These are phyloP conservation scores for Erythrophleum ivorense DNA, from an alignment of 331 rosid genomes.

Conservation along the genomic window DNA sequence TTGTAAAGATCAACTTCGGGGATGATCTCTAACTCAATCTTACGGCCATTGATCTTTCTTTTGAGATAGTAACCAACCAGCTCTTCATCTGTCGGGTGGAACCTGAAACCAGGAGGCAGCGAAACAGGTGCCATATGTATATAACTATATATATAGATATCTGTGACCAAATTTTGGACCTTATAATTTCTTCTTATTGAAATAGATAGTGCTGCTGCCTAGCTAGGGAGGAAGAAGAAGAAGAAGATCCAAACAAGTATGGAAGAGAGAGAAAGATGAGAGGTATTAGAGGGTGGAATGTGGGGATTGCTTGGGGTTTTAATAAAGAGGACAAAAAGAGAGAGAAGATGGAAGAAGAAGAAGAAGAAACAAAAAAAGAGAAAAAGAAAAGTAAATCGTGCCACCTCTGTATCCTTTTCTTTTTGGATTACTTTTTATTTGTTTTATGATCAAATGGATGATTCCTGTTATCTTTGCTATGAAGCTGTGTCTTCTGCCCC, in stretches of 20 bases:
- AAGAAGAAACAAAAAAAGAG: not conserved
- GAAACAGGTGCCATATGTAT: conserved; percentile 87
- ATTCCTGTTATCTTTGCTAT: conserved; percentile 54
- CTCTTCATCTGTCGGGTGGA: conserved; percentile 97
- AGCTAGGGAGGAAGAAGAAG: not conserved
- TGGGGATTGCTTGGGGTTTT: conserved; percentile 76
- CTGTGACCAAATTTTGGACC: conserved; percentile 21
- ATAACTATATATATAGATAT: not conserved
- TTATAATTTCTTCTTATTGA: conserved; percentile 38
- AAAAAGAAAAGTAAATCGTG: conserved; percentile 37
- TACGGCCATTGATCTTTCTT: conserved; percentile 88
- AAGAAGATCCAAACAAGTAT: not conserved
- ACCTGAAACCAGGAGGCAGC: conserved; percentile 96
- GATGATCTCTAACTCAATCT: conserved; percentile 89
- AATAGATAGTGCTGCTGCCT: not conserved
- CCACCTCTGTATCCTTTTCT: conserved; percentile 39
- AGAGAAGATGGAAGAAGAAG: conserved; percentile 41
- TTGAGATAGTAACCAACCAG: conserved; percentile 92
- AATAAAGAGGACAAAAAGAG: conserved; percentile 76
- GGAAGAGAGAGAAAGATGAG: conserved; percentile 13
- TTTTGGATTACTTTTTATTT: conserved; percentile 55
- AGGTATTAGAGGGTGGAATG: conserved; percentile 45
- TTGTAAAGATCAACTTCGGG: conserved; percentile 99
- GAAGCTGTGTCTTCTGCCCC: conserved; percentile 42
- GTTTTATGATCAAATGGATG: conserved; percentile 59